These are phyloP conservation scores for Cicer bijugum DNA, from an alignment of 306 rosid species.

Conservation along the genomic window DNA sequence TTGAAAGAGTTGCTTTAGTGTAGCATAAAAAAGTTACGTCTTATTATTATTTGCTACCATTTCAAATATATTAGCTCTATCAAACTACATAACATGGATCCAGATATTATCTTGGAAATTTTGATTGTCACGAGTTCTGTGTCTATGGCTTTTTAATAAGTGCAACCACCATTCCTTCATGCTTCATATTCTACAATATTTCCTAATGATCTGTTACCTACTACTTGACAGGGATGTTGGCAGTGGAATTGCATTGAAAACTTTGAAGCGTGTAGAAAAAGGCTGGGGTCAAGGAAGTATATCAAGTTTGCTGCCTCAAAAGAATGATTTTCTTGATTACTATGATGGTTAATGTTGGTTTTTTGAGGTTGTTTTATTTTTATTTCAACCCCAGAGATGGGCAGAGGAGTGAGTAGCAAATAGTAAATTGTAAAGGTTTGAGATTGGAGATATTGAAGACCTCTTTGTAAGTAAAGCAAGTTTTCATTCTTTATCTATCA, in stretches of 20 bases:
- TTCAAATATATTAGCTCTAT: constrained; percentile 28
- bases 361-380: constrained; percentile 24
- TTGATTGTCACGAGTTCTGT: constrained; percentile 25
- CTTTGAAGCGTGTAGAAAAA: constrained; percentile 73
- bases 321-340: constrained; percentile 55
- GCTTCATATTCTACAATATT: constrained; percentile 35
- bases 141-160: constrained; percentile 23
- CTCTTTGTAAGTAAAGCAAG: constrained; percentile 33
- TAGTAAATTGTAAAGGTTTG: constrained; percentile 1
- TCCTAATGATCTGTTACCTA: constrained; percentile 35
- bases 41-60: constrained; percentile 19
- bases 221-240: constrained; percentile 72
- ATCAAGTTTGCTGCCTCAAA: constrained; percentile 57
- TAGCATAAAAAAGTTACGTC: neutral
- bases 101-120: constrained; percentile 25
- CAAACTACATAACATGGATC: constrained; percentile 39
- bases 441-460: constrained; percentile 36
- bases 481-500: constrained; percentile 10
- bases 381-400: constrained; percentile 1
- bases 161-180: constrained; percentile 1
- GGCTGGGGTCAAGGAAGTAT: constrained; percentile 86
- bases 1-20: constrained; percentile 39
- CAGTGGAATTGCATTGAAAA: constrained; percentile 68
- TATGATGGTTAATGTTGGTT: constrained; percentile 48
- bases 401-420: no score